Base-by-base conservation (phyloP, 208 protist species). In the Borovskyia barvae region DNA sequence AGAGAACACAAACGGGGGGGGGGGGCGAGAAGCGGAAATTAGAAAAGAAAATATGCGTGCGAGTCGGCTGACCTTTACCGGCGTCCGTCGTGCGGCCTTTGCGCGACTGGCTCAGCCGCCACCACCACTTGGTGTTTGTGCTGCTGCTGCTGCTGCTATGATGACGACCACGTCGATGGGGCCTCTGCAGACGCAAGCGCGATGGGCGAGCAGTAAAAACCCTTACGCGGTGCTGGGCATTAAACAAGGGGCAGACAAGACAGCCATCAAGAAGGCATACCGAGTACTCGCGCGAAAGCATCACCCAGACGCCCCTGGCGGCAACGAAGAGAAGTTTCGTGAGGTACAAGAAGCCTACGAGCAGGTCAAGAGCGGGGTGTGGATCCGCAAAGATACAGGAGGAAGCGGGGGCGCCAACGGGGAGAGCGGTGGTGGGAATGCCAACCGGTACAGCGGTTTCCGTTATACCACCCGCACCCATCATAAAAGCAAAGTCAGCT, bases 191-290 rank as follows among this genome's bases (percentile, higher is more conserved):
- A 40, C 52, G 3, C 77, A 77, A 32, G 43, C 53, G 1, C 80
- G 74, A 24, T 77, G 72, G 32, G 71, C 77, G 7, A 82, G 77
- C 46, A 74, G 39, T 47, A 86, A 76, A 35, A 90, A 96, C 56
- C 94, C 85, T 6, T 98, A 98, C 65, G 80, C 90, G 5, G 81
- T 97, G 7, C 85, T 97, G 19, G 85, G 85, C 57, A 75, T 97
- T 56, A 93, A 94, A 60, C 69, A 82, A 30, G 79, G 80, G 3
- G 86, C 92, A 0, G 67, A 72, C 26, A 94, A 92, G 77, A 55
- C 81, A 20, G 83, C 82, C 26, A 93, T 97, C 49, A 95, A 95
- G 66, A 95, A 95, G 80, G 87, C 88, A 0, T 95, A 95, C 61
- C 85, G 87, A 20, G 80, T 90, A 1, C 59, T 94, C 36, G 92